These are phyloP conservation scores for Nymphaea colorata DNA, from an alignment of 164 flowering plant genomes.

Conservation along the genomic window DNA sequence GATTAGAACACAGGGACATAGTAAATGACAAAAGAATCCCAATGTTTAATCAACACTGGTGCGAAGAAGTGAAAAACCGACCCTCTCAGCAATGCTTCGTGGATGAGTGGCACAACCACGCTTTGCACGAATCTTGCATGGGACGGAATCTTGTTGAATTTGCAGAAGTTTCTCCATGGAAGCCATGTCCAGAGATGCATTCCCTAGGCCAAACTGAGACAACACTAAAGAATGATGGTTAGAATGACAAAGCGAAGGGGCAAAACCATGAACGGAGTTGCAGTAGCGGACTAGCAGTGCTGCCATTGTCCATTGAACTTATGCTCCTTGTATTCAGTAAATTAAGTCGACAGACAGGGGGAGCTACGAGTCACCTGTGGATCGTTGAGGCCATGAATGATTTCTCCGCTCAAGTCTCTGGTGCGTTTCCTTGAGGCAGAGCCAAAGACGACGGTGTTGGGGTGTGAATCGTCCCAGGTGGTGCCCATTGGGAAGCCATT, in stretches of 20 bases:
- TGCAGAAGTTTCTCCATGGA: conserved; percentile 41
- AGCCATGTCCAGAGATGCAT: conserved; percentile 30
- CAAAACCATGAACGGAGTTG: neutral
- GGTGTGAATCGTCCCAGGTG: conserved; percentile 49
- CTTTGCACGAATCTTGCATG: conserved; percentile 63
- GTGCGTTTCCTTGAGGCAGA: conserved; percentile 27
- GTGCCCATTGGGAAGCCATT: conserved; percentile 27
- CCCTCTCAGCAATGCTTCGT: conserved; percentile 78
- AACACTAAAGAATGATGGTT: neutral
- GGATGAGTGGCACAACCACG: conserved; percentile 88
- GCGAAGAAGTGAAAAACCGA: neutral
- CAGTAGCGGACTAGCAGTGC: neutral
- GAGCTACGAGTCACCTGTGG: neutral
- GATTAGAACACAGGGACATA: too few relatives aligned
- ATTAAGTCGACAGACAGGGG: neutral
- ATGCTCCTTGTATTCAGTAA: too few relatives aligned
- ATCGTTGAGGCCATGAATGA: conserved; percentile 15
- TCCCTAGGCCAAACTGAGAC: conserved; percentile 39
- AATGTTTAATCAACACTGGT: neutral
- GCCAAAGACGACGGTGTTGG: conserved; percentile 48
- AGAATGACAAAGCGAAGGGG: neutral
- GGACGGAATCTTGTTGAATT: conserved; percentile 48
- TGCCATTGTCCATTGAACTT: neutral
- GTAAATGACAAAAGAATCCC: neutral
- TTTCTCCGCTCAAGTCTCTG: conserved; percentile 27